These are phyloP conservation scores for Xylaria cubensis DNA, from an alignment of 495 filamentous ascomycete species.

Conservation along the genomic window DNA sequence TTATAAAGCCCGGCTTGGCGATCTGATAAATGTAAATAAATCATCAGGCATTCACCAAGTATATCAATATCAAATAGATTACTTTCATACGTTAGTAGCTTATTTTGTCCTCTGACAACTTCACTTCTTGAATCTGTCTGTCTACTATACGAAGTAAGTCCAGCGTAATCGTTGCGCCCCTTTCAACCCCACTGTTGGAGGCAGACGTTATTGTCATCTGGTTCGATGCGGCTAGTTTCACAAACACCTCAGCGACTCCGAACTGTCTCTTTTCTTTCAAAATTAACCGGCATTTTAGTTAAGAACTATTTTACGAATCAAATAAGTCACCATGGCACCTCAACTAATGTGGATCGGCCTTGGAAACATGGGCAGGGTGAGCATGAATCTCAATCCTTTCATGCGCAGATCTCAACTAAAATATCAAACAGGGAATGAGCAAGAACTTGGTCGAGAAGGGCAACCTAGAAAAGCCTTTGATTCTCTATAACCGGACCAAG, in stretches of 20 bases:
- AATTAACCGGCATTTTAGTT: neutral
- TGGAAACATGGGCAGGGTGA: constrained; percentile 89
- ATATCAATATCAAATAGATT: neutral
- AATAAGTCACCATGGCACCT: constrained; percentile 57
- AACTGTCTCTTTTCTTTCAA: neutral
- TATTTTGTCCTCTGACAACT: neutral
- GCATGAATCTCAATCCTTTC: constrained; percentile 31
- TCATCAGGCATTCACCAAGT: neutral
- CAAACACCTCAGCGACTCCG: neutral
- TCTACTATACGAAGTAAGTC: neutral
- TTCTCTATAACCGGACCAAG: constrained; percentile 80
- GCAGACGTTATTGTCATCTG: constrained; percentile 4
- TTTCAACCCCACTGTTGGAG: neutral
- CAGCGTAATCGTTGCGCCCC: neutral
- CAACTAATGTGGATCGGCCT: constrained; percentile 83
- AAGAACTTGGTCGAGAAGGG: constrained; percentile 83
- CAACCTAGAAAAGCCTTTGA: constrained; percentile 68
- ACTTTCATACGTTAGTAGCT: neutral
- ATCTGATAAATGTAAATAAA: neutral
- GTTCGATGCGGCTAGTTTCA: neutral
- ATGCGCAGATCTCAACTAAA: constrained; percentile 13
- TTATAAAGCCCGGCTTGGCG: constrained; percentile 22
- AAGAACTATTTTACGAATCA: neutral
- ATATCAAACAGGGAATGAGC: constrained; percentile 73
- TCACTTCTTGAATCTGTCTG: neutral